A percentile compares a stretch with the other conserved stretches of the same genome.
phyloP scores from a whole-genome alignment of 2,329 filamentous ascomycete genomes.

The Periconia digitata region DNA sequence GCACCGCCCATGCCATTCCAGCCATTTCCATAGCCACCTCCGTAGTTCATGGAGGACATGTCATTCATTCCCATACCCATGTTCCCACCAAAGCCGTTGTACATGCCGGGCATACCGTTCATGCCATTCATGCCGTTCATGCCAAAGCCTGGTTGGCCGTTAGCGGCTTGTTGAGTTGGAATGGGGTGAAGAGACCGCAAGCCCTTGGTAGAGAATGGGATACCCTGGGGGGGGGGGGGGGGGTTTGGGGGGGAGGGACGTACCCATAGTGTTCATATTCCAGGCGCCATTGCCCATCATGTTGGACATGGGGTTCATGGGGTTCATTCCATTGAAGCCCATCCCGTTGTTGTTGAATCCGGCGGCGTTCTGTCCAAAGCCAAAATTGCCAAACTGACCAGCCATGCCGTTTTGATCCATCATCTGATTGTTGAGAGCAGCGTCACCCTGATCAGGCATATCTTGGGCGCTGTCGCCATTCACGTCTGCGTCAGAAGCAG shows the following conservation, averaged over 20 bases:
- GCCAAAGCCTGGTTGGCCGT: slow-evolving; percentile 29
- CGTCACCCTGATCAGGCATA: slow-evolving; percentile 17
- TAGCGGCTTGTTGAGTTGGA: slow-evolving; percentile 20
- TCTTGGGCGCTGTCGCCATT: slow-evolving; percentile 18
- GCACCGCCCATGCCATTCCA: slow-evolving; percentile 65
- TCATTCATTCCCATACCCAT: slow-evolving; percentile 75
- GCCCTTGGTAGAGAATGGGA: too few relatives aligned
- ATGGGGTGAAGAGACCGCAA: too few relatives aligned
- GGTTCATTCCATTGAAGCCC: slow-evolving; percentile 58
- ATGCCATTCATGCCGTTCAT: slow-evolving; percentile 75
- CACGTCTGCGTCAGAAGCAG: slow-evolving; percentile 19
- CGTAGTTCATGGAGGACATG: slow-evolving; percentile 67
- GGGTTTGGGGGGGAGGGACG: slow-evolving; percentile 39
- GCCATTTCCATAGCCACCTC: slow-evolving; percentile 64
- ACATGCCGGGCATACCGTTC: slow-evolving; percentile 81
- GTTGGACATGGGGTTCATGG: slow-evolving; percentile 41
- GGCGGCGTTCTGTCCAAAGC: slow-evolving; percentile 46
- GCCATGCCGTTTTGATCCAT: slow-evolving; percentile 28
- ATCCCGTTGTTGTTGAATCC: slow-evolving; percentile 58
- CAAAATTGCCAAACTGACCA: slow-evolving; percentile 41
- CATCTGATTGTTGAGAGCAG: slow-evolving; percentile 24
- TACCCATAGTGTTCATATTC: slow-evolving; percentile 82
- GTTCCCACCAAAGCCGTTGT: slow-evolving; percentile 70
- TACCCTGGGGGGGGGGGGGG: too few relatives aligned
- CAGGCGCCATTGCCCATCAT: slow-evolving; percentile 61